Percentiles rank a stretch among this genome's conserved stretches.
Conservation (phyloP, 1,284 basidiomycete genomes). For the Pisolithus thermaeus region DNA sequence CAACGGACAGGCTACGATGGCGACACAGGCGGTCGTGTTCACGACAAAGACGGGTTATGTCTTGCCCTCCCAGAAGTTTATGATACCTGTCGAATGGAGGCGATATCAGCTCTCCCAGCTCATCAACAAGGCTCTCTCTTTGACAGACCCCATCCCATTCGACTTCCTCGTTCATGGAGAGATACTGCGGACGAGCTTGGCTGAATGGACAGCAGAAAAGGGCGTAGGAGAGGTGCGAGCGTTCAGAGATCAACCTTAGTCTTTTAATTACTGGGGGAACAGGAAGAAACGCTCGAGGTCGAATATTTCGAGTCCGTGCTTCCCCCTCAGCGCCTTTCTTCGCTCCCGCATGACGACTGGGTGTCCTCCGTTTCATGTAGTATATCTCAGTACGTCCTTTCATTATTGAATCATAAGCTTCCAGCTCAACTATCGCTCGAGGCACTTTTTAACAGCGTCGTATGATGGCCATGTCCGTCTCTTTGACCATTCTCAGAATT, state of each 20-base stretch:
- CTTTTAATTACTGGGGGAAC: slow-evolving; percentile 6
- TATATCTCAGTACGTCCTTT: slow-evolving; percentile 55
- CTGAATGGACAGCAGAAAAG: slow-evolving; percentile 73
- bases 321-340: slow-evolving; percentile 76
- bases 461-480: slow-evolving; percentile 76
- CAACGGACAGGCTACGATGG: slow-evolving; percentile 11
- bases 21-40: slow-evolving; percentile 66
- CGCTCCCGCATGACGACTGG: slow-evolving; percentile 89
- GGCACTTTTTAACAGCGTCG: slow-evolving; percentile 73
- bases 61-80: slow-evolving; percentile 88
- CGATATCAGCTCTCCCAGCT: slow-evolving; percentile 97
- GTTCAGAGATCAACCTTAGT: slow-evolving; percentile 6
- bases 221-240: slow-evolving; percentile 60
- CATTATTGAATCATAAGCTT: background rate
- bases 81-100: slow-evolving; percentile 89
- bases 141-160: slow-evolving; percentile 78
- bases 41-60: slow-evolving; percentile 76
- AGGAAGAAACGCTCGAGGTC: slow-evolving; percentile 85
- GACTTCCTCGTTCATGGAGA: slow-evolving; percentile 89
- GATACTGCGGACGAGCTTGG: slow-evolving; percentile 70
- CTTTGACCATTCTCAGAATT: slow-evolving; percentile 65
- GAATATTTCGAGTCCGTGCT: slow-evolving; percentile 90
- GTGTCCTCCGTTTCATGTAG: slow-evolving; percentile 74
- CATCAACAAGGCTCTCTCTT: slow-evolving; percentile 88
- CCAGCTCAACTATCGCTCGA: slow-evolving; percentile 17